Conservation (phyloP, 495 filamentous ascomycete species). For the Astrothelium macrocarpum region DNA sequence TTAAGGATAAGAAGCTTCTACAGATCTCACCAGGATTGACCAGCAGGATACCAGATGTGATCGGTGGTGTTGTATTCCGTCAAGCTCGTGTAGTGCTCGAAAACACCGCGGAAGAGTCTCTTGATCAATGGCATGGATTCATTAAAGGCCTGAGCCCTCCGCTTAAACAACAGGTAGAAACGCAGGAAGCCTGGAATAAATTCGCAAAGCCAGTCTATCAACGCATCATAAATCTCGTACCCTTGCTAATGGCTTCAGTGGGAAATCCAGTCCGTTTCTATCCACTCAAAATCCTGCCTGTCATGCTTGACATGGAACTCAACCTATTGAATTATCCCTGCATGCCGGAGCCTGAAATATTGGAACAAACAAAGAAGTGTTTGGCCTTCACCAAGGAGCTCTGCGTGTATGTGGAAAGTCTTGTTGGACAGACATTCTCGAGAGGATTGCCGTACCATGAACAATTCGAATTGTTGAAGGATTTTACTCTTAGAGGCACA, state of each 20-base stretch:
- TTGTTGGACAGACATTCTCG: not conserved
- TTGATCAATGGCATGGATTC: not conserved
- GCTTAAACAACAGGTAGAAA: not conserved
- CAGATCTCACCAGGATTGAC: not conserved
- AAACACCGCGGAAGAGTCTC: not conserved
- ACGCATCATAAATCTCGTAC: not conserved
- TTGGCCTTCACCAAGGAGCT: not conserved
- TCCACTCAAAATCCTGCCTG: not conserved
- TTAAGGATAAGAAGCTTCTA: not conserved
- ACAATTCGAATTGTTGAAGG: not conserved
- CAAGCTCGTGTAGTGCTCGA: not conserved
- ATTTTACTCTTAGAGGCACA: not conserved
- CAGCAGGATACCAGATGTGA: not conserved
- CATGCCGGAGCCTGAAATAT: not conserved
- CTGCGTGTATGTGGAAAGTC: not conserved
- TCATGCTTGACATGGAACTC: not conserved
- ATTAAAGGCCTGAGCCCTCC: not conserved
- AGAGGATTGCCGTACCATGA: not conserved
- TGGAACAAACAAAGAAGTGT: not conserved
- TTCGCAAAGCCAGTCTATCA: not conserved
- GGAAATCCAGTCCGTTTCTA: not conserved
- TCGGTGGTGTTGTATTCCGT: not conserved
- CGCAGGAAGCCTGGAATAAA: not conserved
- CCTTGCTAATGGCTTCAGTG: not conserved
- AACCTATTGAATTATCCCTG: not conserved